These are phyloP conservation scores for Chrysoporthe austroafricana DNA, from an alignment of 2,329 filamentous ascomycete genomes.

Conservation along the genomic window DNA sequence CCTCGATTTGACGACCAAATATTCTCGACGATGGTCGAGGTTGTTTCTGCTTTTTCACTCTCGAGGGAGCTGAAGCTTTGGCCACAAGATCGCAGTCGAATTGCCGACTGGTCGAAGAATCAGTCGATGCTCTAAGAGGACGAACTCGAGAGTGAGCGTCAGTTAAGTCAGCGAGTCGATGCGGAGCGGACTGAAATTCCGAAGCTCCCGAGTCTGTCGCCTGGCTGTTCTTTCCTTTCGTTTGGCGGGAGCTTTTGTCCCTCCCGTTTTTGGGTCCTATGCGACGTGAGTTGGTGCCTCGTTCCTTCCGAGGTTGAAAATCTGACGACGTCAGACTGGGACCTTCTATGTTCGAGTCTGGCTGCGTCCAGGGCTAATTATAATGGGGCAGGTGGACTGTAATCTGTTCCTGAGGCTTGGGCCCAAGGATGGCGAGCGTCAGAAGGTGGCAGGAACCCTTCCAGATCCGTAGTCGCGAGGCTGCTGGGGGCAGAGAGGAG, in stretches of 20 bases:
- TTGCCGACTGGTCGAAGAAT: constrained; percentile 1
- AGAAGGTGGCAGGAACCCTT: constrained; percentile 6
- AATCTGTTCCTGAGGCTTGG: not conserved
- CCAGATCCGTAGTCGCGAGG: not conserved
- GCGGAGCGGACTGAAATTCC: not conserved
- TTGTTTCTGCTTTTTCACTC: not conserved
- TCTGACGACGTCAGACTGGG: not conserved
- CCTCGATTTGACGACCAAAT: not conserved
- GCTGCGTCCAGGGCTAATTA: not conserved
- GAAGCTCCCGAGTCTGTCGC: not conserved
- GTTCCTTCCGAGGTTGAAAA: constrained; percentile 14
- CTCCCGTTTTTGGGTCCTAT: constrained; percentile 7
- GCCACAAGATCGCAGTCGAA: not conserved
- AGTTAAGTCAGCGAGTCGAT: not conserved
- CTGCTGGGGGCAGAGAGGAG: not conserved
- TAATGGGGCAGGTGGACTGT: not conserved
- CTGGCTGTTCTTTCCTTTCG: not conserved
- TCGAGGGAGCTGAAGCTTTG: not conserved
- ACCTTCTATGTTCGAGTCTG: not conserved
- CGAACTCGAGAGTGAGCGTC: too few species aligned
- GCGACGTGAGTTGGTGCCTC: constrained; percentile 10
- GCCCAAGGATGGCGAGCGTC: not conserved
- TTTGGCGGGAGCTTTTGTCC: constrained; percentile 15
- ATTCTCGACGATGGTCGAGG: not conserved
- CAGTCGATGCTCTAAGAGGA: not conserved